phyloP scores from a whole-genome alignment of 2,329 filamentous ascomycete species.

The Monosporascus sp. region DNA sequence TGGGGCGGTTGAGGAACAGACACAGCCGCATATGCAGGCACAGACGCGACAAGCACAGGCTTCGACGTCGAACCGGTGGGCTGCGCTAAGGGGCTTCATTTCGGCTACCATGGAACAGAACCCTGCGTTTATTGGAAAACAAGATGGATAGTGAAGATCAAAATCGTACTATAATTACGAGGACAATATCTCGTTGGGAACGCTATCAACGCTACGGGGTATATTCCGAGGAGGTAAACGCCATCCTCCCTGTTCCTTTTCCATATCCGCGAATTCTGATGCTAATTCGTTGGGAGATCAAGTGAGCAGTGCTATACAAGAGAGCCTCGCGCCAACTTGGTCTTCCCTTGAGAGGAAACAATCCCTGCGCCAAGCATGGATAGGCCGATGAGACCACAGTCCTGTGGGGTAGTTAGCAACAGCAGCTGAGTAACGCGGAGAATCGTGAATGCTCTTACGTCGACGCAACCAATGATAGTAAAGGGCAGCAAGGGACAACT shows the following conservation, averaged over 20 bases:
- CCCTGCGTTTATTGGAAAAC: slow-evolving; percentile 57
- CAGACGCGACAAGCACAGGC: slow-evolving; percentile 14
- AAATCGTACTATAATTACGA: background rate
- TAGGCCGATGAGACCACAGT: slow-evolving; percentile 2
- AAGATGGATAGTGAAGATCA: slow-evolving; percentile 14
- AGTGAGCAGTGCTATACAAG: background rate
- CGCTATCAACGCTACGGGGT: background rate
- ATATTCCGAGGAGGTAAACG: background rate
- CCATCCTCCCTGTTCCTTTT: background rate
- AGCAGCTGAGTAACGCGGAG: background rate
- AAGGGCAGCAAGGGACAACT: slow-evolving; percentile 1
- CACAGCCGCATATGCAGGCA: slow-evolving; percentile 6
- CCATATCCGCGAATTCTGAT: background rate
- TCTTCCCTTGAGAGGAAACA: background rate
- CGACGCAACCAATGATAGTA: background rate
- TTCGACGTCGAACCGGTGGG: slow-evolving; percentile 62
- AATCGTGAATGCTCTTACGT: background rate
- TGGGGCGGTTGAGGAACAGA: slow-evolving; percentile 1
- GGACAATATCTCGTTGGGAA: background rate
- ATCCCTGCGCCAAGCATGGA: slow-evolving; percentile 1
- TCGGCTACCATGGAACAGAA: slow-evolving; percentile 86
- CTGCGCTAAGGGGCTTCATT: slow-evolving; percentile 77
- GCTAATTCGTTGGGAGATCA: background rate
- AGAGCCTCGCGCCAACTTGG: background rate
- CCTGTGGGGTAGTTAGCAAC: background rate